Evolutionary conservation across 179 eudicot species (phyloP).

Genomic region (Heliamphora pulchella): DNA sequence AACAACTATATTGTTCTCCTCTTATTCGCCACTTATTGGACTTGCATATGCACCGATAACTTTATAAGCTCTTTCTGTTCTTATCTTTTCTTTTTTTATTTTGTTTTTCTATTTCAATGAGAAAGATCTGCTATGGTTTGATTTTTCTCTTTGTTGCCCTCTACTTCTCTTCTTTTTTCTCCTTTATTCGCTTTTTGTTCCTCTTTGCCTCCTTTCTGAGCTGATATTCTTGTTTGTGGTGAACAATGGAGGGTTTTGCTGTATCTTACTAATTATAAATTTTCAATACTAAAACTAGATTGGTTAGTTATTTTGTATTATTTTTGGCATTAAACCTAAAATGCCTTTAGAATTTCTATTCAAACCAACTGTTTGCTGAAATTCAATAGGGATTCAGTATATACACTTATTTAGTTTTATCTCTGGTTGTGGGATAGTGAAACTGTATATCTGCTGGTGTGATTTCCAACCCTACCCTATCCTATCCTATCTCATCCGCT

Average conservation of each 20-base stretch:
- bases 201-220: neutral
- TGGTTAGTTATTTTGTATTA: neutral
- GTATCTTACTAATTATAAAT: too few relatives aligned
- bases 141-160: neutral
- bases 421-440: neutral
- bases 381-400: neutral
- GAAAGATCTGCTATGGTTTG: neutral
- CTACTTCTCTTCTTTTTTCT: neutral
- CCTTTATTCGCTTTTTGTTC: neutral
- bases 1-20: neutral
- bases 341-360: neutral
- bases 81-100: neutral
- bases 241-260: too few relatives aligned
- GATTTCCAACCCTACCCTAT: neutral
- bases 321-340: neutral
- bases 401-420: neutral
- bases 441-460: neutral
- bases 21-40: neutral
- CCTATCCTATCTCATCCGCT: too few relatives aligned
- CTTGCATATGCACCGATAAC: too few relatives aligned
- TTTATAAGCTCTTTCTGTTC: too few relatives aligned
- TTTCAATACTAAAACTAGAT: too few relatives aligned
- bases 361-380: neutral
- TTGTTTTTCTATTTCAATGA: neutral
- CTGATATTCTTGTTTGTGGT: too few relatives aligned